A percentile compares a stretch with the other conserved stretches of the same genome.
Conservation (phyloP, 169 alveolate genomes). For the Miamiensis avidus region DNA sequence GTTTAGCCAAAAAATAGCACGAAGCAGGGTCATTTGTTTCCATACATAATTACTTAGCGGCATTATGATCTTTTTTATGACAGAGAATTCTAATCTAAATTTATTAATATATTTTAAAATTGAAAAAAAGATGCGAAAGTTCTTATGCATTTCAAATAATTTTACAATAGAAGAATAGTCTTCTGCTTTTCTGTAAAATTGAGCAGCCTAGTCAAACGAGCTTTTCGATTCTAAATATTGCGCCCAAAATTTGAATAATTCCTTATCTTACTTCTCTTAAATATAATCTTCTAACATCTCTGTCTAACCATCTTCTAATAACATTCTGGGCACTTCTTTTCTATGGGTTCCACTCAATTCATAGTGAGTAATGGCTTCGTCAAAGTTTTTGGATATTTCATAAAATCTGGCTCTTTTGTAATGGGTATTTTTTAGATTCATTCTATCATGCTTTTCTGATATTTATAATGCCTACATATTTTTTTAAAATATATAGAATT, state of each 20-base stretch:
- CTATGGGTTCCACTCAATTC: slow-evolving; percentile 71
- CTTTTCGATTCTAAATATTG: slow-evolving; percentile 75
- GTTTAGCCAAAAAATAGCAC: slow-evolving; percentile 69
- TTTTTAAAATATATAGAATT: too few species aligned
- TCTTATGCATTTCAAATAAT: not conserved
- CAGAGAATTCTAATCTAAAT: slow-evolving; percentile 33
- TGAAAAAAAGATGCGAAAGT: too few species aligned
- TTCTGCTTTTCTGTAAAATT: slow-evolving; percentile 71
- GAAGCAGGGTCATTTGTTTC: slow-evolving; percentile 70
- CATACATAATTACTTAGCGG: slow-evolving; percentile 59
- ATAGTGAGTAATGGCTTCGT: slow-evolving; percentile 77
- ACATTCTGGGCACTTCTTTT: slow-evolving; percentile 88
- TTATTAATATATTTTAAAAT: slow-evolving; percentile 25
- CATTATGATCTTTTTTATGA: slow-evolving; percentile 38
- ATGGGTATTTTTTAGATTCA: slow-evolving; percentile 80
- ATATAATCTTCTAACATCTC: slow-evolving; percentile 69
- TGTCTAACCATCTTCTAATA: slow-evolving; percentile 53
- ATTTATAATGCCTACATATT: slow-evolving; percentile 70
- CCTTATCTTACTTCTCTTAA: slow-evolving; percentile 67
- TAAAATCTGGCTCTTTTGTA: slow-evolving; percentile 80
- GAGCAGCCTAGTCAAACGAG: slow-evolving; percentile 63
- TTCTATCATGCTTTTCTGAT: slow-evolving; percentile 81
- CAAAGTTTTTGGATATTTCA: slow-evolving; percentile 73
- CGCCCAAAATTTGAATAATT: slow-evolving; percentile 83
- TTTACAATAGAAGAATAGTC: slow-evolving; percentile 72